These are phyloP conservation scores for Aspergillus brasiliensis DNA, from an alignment of 2,329 filamentous ascomycete genomes.

Conservation along the genomic window DNA sequence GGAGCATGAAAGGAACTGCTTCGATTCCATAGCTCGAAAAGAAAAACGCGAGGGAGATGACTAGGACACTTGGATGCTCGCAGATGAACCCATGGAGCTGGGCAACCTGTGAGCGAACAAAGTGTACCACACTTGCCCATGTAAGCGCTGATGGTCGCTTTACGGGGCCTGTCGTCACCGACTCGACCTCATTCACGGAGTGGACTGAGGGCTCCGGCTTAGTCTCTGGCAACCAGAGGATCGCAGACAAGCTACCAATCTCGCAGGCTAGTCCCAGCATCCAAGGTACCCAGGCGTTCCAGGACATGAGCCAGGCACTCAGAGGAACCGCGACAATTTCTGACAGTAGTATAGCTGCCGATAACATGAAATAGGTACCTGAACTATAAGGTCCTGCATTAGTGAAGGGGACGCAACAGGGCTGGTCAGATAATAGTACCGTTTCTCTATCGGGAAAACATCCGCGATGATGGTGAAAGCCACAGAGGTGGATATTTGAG, in stretches of 20 bases:
- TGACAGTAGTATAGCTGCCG: constrained; percentile 2
- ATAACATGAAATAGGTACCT: constrained; percentile 12
- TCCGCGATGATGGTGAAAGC: constrained; percentile 14
- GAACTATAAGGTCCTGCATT: constrained; percentile 1
- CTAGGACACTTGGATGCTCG: background rate
- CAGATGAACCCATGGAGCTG: constrained; percentile 7
- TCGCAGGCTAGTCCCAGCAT: constrained; percentile 10
- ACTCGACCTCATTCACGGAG: background rate
- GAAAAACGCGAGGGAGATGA: constrained; percentile 12
- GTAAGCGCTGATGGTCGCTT: background rate
- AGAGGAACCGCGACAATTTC: constrained; percentile 15
- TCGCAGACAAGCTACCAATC: constrained; percentile 2
- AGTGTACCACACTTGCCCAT: background rate
- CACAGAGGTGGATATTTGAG: constrained; percentile 11
- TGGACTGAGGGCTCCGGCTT: background rate
- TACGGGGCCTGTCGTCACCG: background rate
- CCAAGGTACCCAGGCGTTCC: constrained; percentile 12
- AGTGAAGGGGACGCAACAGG: background rate
- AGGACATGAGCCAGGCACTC: constrained; percentile 17
- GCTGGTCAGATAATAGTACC: background rate
- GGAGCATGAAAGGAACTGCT: constrained; percentile 13
- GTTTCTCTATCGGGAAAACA: constrained; percentile 15
- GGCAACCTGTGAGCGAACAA: constrained; percentile 1
- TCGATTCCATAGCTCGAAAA: constrained; percentile 8
- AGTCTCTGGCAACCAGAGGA: constrained; percentile 14